These are phyloP conservation scores for Sideroxylon spinosum DNA, from an alignment of 179 eudicot genomes.

Conservation along the genomic window DNA sequence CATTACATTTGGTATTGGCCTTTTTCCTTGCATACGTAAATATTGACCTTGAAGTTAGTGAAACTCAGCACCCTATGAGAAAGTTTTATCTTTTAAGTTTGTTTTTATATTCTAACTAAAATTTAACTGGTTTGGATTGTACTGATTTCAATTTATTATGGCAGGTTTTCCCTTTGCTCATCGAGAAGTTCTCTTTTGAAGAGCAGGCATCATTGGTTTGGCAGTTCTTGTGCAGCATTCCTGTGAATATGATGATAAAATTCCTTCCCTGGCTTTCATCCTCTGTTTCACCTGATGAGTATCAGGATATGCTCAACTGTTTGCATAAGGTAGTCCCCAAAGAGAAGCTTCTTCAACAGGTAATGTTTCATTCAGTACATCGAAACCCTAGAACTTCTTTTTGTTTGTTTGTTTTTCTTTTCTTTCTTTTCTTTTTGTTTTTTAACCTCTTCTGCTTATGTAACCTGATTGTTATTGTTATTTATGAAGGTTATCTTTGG, in stretches of 20 bases:
- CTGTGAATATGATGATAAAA: conserved; percentile 90
- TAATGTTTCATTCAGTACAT: conserved; percentile 24
- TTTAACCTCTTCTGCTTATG: background rate
- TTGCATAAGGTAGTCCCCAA: conserved; percentile 69
- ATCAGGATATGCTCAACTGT: conserved; percentile 78
- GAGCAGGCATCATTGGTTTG: conserved; percentile 92
- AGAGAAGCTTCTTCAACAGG: conserved; percentile 89
- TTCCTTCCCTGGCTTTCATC: conserved; percentile 95
- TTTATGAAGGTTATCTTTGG: conserved; percentile 60
- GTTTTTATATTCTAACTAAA: background rate
- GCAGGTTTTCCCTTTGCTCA: conserved; percentile 87
- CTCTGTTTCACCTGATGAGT: conserved; percentile 70
- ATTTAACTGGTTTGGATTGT: background rate
- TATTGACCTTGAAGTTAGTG: background rate
- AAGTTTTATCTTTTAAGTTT: background rate
- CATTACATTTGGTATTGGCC: too few relatives aligned
- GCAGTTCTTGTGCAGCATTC: conserved; percentile 94
- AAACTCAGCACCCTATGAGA: background rate
- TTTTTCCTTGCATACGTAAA: background rate
- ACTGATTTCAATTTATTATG: background rate
- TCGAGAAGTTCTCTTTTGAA: conserved; percentile 82
- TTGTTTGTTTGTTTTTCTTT: conserved; percentile 7
- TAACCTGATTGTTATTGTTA: background rate
- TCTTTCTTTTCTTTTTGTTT: background rate
- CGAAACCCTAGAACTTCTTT: background rate